phyloP scores from a whole-genome alignment of 2,329 filamentous ascomycete genomes.

The Ascochyta fabae region DNA sequence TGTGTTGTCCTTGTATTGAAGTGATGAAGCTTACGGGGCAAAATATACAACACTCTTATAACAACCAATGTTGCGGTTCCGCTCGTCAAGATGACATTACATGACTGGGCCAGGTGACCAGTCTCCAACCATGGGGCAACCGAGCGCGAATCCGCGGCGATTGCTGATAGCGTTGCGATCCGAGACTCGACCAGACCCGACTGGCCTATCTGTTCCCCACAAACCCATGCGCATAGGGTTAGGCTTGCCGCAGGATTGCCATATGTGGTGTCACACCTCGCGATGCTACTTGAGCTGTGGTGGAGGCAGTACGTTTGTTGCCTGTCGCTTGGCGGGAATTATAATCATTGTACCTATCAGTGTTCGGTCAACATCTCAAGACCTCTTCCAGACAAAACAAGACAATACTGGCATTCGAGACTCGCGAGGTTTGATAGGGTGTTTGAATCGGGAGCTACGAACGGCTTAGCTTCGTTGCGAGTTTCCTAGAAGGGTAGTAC shows the following conservation, averaged over 20 bases:
- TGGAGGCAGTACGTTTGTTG: too few species aligned
- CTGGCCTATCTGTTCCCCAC: background rate
- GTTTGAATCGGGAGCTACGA: background rate
- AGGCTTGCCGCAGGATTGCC: too few species aligned
- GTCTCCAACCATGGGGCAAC: background rate
- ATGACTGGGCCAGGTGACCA: background rate
- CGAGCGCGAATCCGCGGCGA: background rate
- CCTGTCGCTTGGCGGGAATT: too few species aligned
- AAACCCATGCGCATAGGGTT: too few species aligned
- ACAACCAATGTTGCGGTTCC: background rate
- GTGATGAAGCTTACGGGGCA: background rate
- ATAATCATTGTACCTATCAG: too few species aligned
- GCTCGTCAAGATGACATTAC: background rate
- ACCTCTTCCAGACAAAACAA: background rate
- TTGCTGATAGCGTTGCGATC: background rate
- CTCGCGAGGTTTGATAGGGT: background rate
- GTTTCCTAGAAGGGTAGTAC: background rate
- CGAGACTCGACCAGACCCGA: background rate
- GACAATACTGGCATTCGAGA: background rate
- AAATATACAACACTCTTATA: background rate
- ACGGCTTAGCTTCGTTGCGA: constrained; percentile 1
- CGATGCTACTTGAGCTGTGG: too few species aligned
- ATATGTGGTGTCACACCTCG: too few species aligned
- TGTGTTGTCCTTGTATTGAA: background rate
- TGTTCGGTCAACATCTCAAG: too few species aligned